Evolutionary conservation across 108 stramenopile genomes (phyloP).

Genomic region (Fragilaria radians): DNA sequence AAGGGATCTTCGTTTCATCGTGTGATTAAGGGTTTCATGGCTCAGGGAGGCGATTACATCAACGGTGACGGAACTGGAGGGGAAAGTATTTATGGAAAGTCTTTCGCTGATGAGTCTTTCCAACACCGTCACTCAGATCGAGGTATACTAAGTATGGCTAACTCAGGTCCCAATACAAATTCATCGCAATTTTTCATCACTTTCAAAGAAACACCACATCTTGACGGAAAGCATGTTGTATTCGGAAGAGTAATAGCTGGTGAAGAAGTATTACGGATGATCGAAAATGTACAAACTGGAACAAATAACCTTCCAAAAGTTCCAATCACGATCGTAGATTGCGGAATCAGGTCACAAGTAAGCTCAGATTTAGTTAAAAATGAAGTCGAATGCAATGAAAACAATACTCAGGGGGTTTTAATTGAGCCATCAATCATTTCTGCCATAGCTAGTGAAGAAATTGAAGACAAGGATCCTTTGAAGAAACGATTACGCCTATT

Average conservation of each 20-base stretch:
- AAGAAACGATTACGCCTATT: conserved; percentile 63
- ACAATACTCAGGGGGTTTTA: conserved; percentile 8
- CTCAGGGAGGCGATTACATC: conserved; percentile 94
- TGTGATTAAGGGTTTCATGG: conserved; percentile 91
- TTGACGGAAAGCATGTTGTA: conserved; percentile 91
- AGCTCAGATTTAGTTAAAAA: conserved; percentile 45
- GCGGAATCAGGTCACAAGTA: conserved; percentile 27
- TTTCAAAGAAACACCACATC: conserved; percentile 61
- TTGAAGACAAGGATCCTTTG: conserved; percentile 40
- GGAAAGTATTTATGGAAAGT: conserved; percentile 48
- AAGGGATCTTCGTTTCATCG: conserved; percentile 80
- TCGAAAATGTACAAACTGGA: conserved; percentile 71
- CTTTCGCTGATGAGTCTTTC: conserved; percentile 88
- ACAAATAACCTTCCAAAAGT: conserved; percentile 37
- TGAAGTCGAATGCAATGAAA: conserved; percentile 21
- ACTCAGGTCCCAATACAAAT: conserved; percentile 82
- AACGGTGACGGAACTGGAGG: conserved; percentile 84
- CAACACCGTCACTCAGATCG: conserved; percentile 46
- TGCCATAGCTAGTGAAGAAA: conserved; percentile 17
- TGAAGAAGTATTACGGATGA: conserved; percentile 53
- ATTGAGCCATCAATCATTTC: conserved; percentile 24
- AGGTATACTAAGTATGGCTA: conserved; percentile 84
- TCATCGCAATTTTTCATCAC: conserved; percentile 89
- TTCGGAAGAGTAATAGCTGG: conserved; percentile 80
- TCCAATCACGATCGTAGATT: conserved; percentile 44